Evolutionary conservation across 148 eudicot species (phyloP).

Genomic region (Limonium bicolor): DNA sequence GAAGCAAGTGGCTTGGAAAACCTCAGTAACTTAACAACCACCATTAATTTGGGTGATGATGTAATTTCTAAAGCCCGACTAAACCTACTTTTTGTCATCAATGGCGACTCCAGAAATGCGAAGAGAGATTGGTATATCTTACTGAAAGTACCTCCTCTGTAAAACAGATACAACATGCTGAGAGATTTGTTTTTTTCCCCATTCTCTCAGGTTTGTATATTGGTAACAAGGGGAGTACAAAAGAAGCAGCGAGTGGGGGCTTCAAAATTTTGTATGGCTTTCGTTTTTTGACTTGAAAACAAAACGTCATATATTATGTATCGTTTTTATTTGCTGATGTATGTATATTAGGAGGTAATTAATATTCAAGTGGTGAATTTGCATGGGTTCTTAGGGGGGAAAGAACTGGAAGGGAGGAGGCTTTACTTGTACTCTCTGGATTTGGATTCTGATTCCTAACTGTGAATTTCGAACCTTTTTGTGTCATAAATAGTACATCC

Average conservation of each 20-base stretch:
- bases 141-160: no score
- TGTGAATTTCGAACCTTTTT: no score
- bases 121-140: no score
- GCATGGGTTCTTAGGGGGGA: no score
- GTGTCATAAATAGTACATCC: no score
- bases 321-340: neutral
- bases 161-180: neutral
- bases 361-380: conserved; percentile 1
- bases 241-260: conserved; percentile 22
- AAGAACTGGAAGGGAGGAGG: neutral
- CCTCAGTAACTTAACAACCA: no score
- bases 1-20: conserved; percentile 20
- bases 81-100: conserved; percentile 13
- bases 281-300: neutral
- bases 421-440: neutral
- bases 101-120: neutral
- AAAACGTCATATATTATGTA: neutral
- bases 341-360: neutral
- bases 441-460: neutral
- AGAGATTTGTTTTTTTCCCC: neutral
- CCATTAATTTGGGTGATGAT: no score
- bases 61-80: conserved; percentile 10
- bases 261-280: conserved; percentile 28
- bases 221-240: conserved; percentile 5
- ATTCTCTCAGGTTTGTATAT: conserved; percentile 1